A percentile compares a stretch with the other conserved stretches of the same genome.
Evolutionary conservation across 2,329 filamentous ascomycete genomes (phyloP).

Genomic region (Penicillium sp.): DNA sequence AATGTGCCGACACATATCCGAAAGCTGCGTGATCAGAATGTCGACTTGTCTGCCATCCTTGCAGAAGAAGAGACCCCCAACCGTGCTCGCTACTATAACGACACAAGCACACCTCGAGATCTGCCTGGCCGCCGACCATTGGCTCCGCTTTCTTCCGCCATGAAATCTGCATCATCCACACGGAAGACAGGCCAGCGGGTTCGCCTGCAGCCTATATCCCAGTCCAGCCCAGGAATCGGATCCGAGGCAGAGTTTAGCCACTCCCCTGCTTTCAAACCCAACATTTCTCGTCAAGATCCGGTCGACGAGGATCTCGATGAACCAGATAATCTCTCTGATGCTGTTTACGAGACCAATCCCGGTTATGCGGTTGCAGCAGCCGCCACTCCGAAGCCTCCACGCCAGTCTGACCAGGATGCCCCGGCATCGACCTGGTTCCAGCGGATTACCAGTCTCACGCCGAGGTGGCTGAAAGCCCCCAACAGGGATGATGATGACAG

Average conservation of each 20-base stretch:
- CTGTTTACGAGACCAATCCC: conserved; percentile 16
- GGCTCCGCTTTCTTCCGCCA: conserved; percentile 12
- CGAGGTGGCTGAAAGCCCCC: conserved; percentile 39
- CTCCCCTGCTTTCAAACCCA: conserved; percentile 1
- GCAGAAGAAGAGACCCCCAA: conserved; percentile 38
- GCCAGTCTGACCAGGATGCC: conserved; percentile 15
- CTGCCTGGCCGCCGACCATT: conserved; percentile 19
- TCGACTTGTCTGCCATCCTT: conserved; percentile 37
- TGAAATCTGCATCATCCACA: conserved; percentile 19
- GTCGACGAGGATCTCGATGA: conserved; percentile 8
- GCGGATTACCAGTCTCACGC: conserved; percentile 36
- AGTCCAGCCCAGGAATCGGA: conserved; percentile 28
- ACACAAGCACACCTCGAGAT: conserved; percentile 33
- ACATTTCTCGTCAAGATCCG: conserved; percentile 1
- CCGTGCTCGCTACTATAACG: conserved; percentile 40
- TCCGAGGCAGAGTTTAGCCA: conserved; percentile 21
- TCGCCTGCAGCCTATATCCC: conserved; percentile 27
- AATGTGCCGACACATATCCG: conserved; percentile 36
- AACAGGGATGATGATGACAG: conserved; percentile 18
- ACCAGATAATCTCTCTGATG: conserved; percentile 15
- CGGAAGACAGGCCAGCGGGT: conserved; percentile 21
- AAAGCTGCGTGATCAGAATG: conserved; percentile 36
- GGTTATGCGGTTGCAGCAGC: conserved; percentile 16
- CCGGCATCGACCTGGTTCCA: conserved; percentile 42
- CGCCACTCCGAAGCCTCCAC: conserved; percentile 27